Base-by-base conservation (phyloP, 2,329 filamentous ascomycete genomes). In the Colletotrichum orbiculare region DNA sequence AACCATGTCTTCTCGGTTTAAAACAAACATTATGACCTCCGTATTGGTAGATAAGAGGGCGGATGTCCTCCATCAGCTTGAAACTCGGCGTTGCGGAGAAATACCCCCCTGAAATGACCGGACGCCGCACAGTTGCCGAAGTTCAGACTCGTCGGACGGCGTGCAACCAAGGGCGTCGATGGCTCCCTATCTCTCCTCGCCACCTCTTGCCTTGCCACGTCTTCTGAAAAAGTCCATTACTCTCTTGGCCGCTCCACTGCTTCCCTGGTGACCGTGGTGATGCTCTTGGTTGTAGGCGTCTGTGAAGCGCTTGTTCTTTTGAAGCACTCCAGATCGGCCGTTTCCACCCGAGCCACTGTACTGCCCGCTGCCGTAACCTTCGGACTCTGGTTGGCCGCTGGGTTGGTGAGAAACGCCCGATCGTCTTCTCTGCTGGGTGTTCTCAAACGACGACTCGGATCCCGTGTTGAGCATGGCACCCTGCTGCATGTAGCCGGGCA, bases 191-290 rank as follows among this genome's bases (percentile, higher is more conserved):
- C 84, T 83, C 71, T 83, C 79, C 66, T 88, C 85, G 42, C 84
- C 85, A 60, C 84, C 87, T 73, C 91, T 84, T 71, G 90, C 92
- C 80, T 91, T 93, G 60, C 92, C 93, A 75, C 94, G 87, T 76
- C 94, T 87, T 71, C 96, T 87, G 83, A 99, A 99, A 78, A 98
- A 97, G 80, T 99, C 95, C 94, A 99, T 98, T 43, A 99, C 96
- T 74, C 93, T 89, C 76, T 94, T 91, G 12, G 94, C 94, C 3
- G 94, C 92, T 61, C 93, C 93, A 69, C 90, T 95, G 76, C 92
- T 96, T 48, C 95, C 95, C 38, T 89, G 89, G 73, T 94, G 89
- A 56, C 89, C 87, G 57, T 84, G 83, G 67, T 85, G 85, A 54
- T 87, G 86, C 70, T 93, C 91, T 67, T 89, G 87, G 66, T 97